phyloP scores from a whole-genome alignment of 1,284 basidiomycete species.

The Vanrija sp. region DNA sequence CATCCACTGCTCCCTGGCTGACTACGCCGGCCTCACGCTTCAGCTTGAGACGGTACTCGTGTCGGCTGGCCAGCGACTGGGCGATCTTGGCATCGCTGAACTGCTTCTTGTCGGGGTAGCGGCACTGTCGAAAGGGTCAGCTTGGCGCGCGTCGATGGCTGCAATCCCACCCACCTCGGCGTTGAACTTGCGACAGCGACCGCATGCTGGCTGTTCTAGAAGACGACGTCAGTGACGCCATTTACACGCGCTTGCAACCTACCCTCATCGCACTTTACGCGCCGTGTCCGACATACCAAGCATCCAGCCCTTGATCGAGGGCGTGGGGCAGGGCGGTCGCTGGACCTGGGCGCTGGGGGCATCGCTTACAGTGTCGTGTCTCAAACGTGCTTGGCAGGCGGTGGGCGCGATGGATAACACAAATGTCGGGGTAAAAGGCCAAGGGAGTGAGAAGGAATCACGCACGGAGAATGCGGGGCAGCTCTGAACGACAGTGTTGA shows the following conservation, averaged over 20 bases:
- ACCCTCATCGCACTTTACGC: slow-evolving; percentile 31
- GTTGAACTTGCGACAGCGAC: slow-evolving; percentile 27
- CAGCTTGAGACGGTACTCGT: slow-evolving; percentile 7
- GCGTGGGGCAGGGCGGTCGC: background rate
- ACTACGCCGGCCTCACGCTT: background rate
- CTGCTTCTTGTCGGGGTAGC: slow-evolving; percentile 26
- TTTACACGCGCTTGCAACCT: background rate
- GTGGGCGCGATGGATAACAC: too few species aligned
- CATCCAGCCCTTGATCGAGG: slow-evolving; percentile 22
- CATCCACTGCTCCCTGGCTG: too few species aligned
- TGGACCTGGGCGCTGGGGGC: too few species aligned
- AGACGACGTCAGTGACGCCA: background rate
- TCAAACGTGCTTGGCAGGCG: too few species aligned
- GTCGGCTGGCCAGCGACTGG: slow-evolving; percentile 16
- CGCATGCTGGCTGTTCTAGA: slow-evolving; percentile 25
- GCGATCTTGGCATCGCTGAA: slow-evolving; percentile 21
- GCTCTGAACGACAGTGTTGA: too few species aligned
- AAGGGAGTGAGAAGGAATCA: too few species aligned
- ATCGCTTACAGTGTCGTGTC: too few species aligned
- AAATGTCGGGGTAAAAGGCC: too few species aligned
- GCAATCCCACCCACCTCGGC: slow-evolving; percentile 24
- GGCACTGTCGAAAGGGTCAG: slow-evolving; percentile 17
- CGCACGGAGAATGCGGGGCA: too few species aligned
- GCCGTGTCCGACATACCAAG: slow-evolving; percentile 25
- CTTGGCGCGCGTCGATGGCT: background rate